A percentile compares a stretch with the other conserved stretches of the same genome.
Evolutionary conservation across 768 basidiomycete genomes (phyloP).

Genomic region (Hygrophoropsis aurantiaca): DNA sequence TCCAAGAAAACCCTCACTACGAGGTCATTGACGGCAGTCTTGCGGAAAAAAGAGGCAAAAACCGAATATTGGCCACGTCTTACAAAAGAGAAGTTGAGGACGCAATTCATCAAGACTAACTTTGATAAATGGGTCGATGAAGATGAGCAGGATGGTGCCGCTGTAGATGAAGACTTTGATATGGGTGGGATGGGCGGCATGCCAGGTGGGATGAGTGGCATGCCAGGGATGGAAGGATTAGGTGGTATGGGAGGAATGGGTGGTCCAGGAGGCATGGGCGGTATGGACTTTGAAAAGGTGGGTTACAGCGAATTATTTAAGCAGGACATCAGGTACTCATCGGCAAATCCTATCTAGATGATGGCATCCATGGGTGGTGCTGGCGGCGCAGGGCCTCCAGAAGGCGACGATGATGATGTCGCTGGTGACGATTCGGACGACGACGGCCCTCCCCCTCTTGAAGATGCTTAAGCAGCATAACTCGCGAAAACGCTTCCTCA

Average conservation of each 20-base stretch:
- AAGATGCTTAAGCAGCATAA: slow-evolving; percentile 47
- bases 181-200: slow-evolving; percentile 49
- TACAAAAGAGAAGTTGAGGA: slow-evolving; percentile 83
- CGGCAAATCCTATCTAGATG: slow-evolving; percentile 30
- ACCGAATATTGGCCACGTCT: slow-evolving; percentile 91
- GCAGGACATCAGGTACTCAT: slow-evolving; percentile 6
- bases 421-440: slow-evolving; percentile 43
- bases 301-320: slow-evolving; percentile 7
- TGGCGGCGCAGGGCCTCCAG: not conserved
- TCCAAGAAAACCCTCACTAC: slow-evolving; percentile 60
- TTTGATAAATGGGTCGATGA: slow-evolving; percentile 96
- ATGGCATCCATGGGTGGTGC: slow-evolving; percentile 35
- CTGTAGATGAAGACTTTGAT: slow-evolving; percentile 42
- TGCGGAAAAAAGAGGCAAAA: slow-evolving; percentile 79
- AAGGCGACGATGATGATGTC: slow-evolving; percentile 11
- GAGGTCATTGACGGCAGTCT: slow-evolving; percentile 63
- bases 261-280: slow-evolving; percentile 36
- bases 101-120: slow-evolving; percentile 88
- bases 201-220: slow-evolving; percentile 52
- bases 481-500: no score
- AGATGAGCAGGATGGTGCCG: slow-evolving; percentile 84
- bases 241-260: slow-evolving; percentile 47
- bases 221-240: slow-evolving; percentile 47
- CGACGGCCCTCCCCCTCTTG: slow-evolving; percentile 80
- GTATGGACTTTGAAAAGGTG: slow-evolving; percentile 67